Conservation (phyloP, 768 basidiomycete species). For the Amanita inopinata region DNA sequence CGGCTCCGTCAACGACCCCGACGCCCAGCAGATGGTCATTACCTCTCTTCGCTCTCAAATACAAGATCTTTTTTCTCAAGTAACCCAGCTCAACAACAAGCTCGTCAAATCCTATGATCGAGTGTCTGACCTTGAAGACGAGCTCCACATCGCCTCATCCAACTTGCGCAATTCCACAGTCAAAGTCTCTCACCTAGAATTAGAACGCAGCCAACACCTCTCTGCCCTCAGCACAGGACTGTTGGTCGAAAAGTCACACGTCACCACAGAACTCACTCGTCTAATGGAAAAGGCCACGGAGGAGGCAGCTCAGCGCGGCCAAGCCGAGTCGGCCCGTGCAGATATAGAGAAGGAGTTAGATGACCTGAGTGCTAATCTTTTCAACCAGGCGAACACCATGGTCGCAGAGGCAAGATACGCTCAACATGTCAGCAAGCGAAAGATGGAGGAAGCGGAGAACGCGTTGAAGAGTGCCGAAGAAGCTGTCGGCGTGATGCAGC, state of each 20-base stretch:
- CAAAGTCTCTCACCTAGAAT: conserved; percentile 71
- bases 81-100: conserved; percentile 84
- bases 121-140: conserved; percentile 88
- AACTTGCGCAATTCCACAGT: conserved; percentile 50
- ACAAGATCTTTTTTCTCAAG: conserved; percentile 82
- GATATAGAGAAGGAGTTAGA: conserved; percentile 93
- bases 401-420: conserved; percentile 88
- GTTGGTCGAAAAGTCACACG: conserved; percentile 85
- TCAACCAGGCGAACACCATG: conserved; percentile 93
- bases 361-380: conserved; percentile 84
- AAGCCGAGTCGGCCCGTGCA: conserved; percentile 74
- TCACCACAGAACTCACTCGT: conserved; percentile 83
- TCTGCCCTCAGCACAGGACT: conserved; percentile 86
- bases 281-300: conserved; percentile 94
- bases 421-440: conserved; percentile 52
- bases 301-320: conserved; percentile 83
- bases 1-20: conserved; percentile 24
- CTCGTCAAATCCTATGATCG: conserved; percentile 89
- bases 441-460: conserved; percentile 66
- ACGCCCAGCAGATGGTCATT: conserved; percentile 82
- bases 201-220: conserved; percentile 80
- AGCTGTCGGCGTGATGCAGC: conserved; percentile 74
- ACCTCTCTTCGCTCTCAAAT: conserved; percentile 71
- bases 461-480: conserved; percentile 81
- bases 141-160: conserved; percentile 59